These are phyloP conservation scores for Colletotrichum costaricense DNA, from an alignment of 2,329 filamentous ascomycete species.

Conservation along the genomic window DNA sequence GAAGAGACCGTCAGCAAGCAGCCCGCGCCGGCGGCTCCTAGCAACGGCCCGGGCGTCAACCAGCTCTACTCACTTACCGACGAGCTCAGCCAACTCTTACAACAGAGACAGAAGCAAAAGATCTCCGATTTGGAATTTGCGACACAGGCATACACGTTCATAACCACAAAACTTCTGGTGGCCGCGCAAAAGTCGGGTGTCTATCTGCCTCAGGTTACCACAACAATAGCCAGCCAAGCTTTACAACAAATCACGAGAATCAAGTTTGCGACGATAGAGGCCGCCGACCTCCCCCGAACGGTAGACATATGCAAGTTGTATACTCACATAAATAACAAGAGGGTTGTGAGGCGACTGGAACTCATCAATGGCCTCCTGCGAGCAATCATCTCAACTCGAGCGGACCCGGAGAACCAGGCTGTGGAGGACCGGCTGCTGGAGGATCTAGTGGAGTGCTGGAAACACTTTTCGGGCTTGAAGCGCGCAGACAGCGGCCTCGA, in stretches of 20 bases:
- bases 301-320: constrained; percentile 28
- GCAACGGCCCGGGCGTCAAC: not conserved
- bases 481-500: constrained; percentile 38
- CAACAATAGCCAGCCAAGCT: not conserved
- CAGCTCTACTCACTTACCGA: constrained; percentile 11
- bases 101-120: not conserved
- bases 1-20: constrained; percentile 32
- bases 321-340: constrained; percentile 7
- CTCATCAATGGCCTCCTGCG: constrained; percentile 15
- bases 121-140: not conserved
- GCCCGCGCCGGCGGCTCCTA: not conserved
- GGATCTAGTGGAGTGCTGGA: constrained; percentile 50
- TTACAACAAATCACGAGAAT: constrained; percentile 1
- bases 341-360: constrained; percentile 15
- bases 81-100: constrained; percentile 11
- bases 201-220: not conserved
- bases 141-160: not conserved
- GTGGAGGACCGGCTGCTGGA: constrained; percentile 32
- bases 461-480: constrained; percentile 49
- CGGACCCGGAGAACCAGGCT: not conserved
- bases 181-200: not conserved
- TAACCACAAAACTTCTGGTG: constrained; percentile 21
- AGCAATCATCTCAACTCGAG: constrained; percentile 1
- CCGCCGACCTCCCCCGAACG: constrained; percentile 9
- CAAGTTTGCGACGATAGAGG: constrained; percentile 10